Evolutionary conservation across 1,139 yeast species (phyloP).

Genomic region (Cylindricascospora bacillispora): DNA sequence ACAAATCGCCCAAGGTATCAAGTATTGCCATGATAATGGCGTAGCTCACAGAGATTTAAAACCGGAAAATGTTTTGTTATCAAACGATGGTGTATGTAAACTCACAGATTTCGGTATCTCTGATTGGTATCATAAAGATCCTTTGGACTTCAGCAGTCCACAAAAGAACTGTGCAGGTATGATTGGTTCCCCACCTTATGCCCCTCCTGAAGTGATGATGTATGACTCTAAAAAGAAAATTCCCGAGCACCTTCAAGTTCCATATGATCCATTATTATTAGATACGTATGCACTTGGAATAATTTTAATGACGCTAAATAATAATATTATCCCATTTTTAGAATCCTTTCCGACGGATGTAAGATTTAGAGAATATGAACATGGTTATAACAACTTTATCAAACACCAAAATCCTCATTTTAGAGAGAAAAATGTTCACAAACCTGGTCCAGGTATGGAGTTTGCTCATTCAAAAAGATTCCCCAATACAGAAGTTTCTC

Average conservation of each 20-base stretch:
- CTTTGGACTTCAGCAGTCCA: conserved; percentile 38
- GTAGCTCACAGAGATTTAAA: conserved; percentile 87
- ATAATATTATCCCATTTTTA: conserved; percentile 48
- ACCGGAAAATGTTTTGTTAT: conserved; percentile 76
- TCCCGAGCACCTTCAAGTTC: conserved; percentile 21
- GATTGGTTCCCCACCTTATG: conserved; percentile 73
- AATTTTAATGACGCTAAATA: conserved; percentile 43
- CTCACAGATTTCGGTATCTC: conserved; percentile 71
- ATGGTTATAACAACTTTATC: conserved; percentile 38
- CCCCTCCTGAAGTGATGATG: conserved; percentile 62
- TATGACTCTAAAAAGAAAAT: conserved; percentile 27
- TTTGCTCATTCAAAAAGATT: conserved; percentile 52
- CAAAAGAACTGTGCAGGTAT: conserved; percentile 32
- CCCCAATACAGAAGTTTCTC: conserved; percentile 44
- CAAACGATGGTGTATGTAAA: conserved; percentile 45
- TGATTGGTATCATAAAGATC: conserved; percentile 46
- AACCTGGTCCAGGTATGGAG: conserved; percentile 53
- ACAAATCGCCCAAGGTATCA: conserved; percentile 41
- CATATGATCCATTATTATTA: conserved; percentile 54
- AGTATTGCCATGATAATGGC: conserved; percentile 63
- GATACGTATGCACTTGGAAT: conserved; percentile 68
- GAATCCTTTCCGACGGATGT: conserved; percentile 38
- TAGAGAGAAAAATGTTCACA: conserved; percentile 32
- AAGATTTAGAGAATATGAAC: conserved; percentile 43
- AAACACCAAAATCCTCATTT: conserved; percentile 38